Conservation (phyloP, 768 basidiomycete species). For the Amanita fuliginea region DNA sequence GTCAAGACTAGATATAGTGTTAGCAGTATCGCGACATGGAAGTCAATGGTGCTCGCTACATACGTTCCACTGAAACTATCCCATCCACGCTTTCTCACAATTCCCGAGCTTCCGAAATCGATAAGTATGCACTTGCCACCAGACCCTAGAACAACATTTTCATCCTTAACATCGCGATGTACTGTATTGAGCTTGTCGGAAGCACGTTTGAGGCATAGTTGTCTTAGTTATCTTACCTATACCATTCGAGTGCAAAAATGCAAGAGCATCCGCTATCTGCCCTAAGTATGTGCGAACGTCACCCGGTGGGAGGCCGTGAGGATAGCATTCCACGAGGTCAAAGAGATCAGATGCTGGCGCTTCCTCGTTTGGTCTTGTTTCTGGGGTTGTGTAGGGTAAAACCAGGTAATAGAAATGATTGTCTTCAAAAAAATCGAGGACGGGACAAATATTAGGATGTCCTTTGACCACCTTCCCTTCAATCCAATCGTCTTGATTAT, state of each 20-base stretch:
- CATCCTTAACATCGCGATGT: slow-evolving; percentile 97
- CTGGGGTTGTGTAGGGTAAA: slow-evolving; percentile 65
- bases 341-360: slow-evolving; percentile 77
- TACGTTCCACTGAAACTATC: slow-evolving; percentile 91
- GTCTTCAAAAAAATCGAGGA: slow-evolving; percentile 97
- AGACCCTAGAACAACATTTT: slow-evolving; percentile 82
- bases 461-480: slow-evolving; percentile 69
- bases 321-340: slow-evolving; percentile 86
- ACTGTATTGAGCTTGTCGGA: slow-evolving; percentile 31
- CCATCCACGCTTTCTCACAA: slow-evolving; percentile 78
- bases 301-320: slow-evolving; percentile 69
- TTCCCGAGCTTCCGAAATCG: slow-evolving; percentile 91
- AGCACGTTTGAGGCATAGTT: neutral
- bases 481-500: slow-evolving; percentile 40
- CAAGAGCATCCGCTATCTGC: slow-evolving; percentile 86
- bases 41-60: slow-evolving; percentile 22
- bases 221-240: slow-evolving; percentile 52
- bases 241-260: slow-evolving; percentile 82
- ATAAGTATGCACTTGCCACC: slow-evolving; percentile 83
- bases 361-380: slow-evolving; percentile 37
- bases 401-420: slow-evolving; percentile 93
- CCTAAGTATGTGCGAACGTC: slow-evolving; percentile 79
- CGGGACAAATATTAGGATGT: slow-evolving; percentile 90
- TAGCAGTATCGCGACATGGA: slow-evolving; percentile 2
- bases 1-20: slow-evolving; percentile 46